Evolutionary conservation across 768 basidiomycete species (phyloP), one percentile per base, ranked within the genome.

Genomic region (Lactifluus hygrophoroides): DNA sequence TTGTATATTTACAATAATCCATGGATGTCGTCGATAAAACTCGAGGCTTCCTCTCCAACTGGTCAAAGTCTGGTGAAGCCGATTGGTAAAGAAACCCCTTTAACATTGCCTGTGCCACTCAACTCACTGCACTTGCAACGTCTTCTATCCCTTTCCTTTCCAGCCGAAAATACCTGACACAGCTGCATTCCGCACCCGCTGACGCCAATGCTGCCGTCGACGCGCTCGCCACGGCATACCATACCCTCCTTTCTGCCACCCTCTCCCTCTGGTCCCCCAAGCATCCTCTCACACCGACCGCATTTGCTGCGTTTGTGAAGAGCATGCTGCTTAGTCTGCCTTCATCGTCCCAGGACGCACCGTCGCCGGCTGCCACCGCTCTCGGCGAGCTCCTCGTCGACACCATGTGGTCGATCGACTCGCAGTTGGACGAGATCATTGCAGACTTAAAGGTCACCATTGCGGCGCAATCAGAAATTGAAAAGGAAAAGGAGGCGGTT

Each of bases 321-420:
- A 81, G 80, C 3, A 78, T 88, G 27, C 68, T 86, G 42, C 72
- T 75, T 50, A 74, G 72, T 45, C 76, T 89, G 10, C 89, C 88
- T n/a, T 86, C 88, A 21, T 87, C 86, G 5, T 79, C 80, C n/a
- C 61, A 63, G 28, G 68, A 69, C 13, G 58, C 67, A 3, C 68
- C 67, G 27, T 62, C 69, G 17, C 70, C 74, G 47, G 73, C 76
- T 11, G 70, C 75, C 8, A 75, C 77, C 60, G 72, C 71, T 3
- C 60, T 91, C 56, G 84, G 85, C 11, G 88, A 90, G 64, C 70
- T 81, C 46, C 73, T 93, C 3, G 79, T 94, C 21, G 91, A 94
- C 68, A 76, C 88, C 65, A 76, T 90, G 45, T 94, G 91, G 91
- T 79, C 88, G 19, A 69, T 88, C 45, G 91, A 93, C 71, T 76